Evolutionary conservation across 1,284 basidiomycete genomes (phyloP).

Genomic region (Trametes versicolor): DNA sequence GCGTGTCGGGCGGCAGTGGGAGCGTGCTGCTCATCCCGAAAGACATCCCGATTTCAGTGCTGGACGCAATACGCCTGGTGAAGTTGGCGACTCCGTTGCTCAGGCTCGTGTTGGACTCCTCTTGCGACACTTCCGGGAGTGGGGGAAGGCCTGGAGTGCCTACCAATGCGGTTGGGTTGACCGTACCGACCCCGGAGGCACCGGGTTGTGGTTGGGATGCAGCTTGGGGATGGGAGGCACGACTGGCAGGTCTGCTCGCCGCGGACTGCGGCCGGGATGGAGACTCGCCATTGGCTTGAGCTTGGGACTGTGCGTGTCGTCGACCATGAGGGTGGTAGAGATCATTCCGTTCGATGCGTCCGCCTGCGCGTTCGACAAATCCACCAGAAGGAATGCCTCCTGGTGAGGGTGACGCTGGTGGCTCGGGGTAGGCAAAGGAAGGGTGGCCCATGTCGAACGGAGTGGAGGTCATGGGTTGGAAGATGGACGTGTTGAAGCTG

Average conservation of each 20-base stretch:
- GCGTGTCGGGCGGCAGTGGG: conserved; percentile 45
- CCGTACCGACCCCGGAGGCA: conserved; percentile 23
- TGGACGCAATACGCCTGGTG: conserved; percentile 31
- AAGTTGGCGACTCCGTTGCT: conserved; percentile 7
- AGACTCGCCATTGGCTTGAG: conserved; percentile 6
- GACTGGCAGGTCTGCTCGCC: conserved; percentile 20
- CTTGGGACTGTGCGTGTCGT: conserved; percentile 29
- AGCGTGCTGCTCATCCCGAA: conserved; percentile 38
- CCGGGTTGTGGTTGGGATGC: conserved; percentile 13
- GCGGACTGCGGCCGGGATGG: conserved; percentile 15
- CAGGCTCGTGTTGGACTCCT: conserved; percentile 8
- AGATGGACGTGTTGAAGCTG: conserved; percentile 50
- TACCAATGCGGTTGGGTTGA: conserved; percentile 36
- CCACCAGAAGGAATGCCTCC: conserved; percentile 42
- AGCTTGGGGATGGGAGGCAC: not conserved
- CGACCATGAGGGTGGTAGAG: conserved; percentile 42
- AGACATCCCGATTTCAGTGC: conserved; percentile 41
- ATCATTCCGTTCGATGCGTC: conserved; percentile 44
- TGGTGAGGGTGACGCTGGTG: conserved; percentile 76
- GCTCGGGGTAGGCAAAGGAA: conserved; percentile 68
- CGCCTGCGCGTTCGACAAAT: conserved; percentile 42
- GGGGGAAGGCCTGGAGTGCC: conserved; percentile 34
- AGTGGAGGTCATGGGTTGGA: conserved; percentile 63
- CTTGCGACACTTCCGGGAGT: conserved; percentile 29
- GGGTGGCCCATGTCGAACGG: conserved; percentile 49